phyloP scores from a whole-genome alignment of 106 monocot genomes.

The Apostasia shenzhenica region DNA sequence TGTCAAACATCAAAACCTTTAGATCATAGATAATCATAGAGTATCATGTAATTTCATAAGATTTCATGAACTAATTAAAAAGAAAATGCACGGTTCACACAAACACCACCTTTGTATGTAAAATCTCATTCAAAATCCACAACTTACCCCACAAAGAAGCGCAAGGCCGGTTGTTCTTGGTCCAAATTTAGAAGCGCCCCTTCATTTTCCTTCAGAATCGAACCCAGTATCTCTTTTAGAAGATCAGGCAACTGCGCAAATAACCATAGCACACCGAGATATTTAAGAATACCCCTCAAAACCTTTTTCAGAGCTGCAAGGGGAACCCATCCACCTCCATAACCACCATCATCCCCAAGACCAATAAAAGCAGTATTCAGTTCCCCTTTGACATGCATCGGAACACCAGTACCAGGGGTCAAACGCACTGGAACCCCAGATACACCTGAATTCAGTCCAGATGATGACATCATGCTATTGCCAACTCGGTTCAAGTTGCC shows the following conservation, averaged over 20 bases:
- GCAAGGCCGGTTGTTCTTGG: conserved; percentile 96
- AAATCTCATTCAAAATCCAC: background rate
- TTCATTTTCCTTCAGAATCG: conserved; percentile 90
- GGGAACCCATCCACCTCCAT: conserved; percentile 99
- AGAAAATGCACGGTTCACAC: no score
- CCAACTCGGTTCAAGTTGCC: conserved; percentile 47
- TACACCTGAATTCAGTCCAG: conserved; percentile 50
- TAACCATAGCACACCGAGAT: conserved; percentile 96
- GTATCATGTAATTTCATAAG: no score
- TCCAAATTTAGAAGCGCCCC: conserved; percentile 94
- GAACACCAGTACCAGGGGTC: conserved; percentile 63
- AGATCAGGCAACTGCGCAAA: conserved; percentile 96
- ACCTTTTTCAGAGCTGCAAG: conserved; percentile 97
- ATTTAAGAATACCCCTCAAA: conserved; percentile 88
- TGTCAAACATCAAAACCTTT: no score
- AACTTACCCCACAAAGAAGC: conserved; percentile 92
- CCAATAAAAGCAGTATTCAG: conserved; percentile 96
- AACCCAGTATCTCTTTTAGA: conserved; percentile 91
- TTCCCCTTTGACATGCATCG: conserved; percentile 87
- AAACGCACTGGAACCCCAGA: conserved; percentile 66
- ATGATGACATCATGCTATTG: conserved; percentile 54
- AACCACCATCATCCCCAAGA: conserved; percentile 99
- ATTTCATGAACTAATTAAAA: no score
- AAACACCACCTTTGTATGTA: background rate
- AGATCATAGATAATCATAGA: no score